Evolutionary conservation across 495 filamentous ascomycete genomes (phyloP), one percentile per base, ranked within the genome.

Genomic region (Aspergillus incahuasiensis): DNA sequence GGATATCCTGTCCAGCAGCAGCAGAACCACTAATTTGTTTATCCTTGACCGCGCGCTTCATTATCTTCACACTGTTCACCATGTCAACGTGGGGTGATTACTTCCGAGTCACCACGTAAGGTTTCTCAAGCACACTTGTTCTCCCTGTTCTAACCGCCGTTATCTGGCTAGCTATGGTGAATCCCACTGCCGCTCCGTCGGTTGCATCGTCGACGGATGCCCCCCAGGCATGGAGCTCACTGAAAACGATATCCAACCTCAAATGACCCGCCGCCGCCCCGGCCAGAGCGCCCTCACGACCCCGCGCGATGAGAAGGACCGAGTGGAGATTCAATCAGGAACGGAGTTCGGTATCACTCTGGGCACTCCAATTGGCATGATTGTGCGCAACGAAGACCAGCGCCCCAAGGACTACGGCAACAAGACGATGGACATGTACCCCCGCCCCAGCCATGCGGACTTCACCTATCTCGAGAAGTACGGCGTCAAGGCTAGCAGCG

Each of bases 401-500:
- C 75, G 94, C 52, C 94, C 92, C 12, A 88, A 95, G 67, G 94
- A 98, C 77, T 98, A 98, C 68, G 88, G 88, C 9, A 82, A 84
- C 65, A 84, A 84, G 63, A 97, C 92, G 40, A 98, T 97, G 85
- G 90, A 97, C 69, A 69, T 82, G 40, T 96, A 87, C 79, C 94
- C 94, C 11, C 80, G 94, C 32, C 94, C 94, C 9, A 90, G 86
- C 68, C 94, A 98, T 71, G 94, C 94, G 49, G 94, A 98, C 68
- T 96, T 86, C 80, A 98, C 94, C 59, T 97, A 97, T 71, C 81
- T 96, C 44, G 87, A 92, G 75, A 98, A 98, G 72, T 98, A 98
- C 62, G 94, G 94, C 11, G 87, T 97, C 52, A 94, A 95, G 77
- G 91, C 95, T 6, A 89, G 85, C 70, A 91, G 87, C 57, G 94